phyloP scores from a whole-genome alignment of 169 alveolate species.

The Perkinsus marinus region DNA sequence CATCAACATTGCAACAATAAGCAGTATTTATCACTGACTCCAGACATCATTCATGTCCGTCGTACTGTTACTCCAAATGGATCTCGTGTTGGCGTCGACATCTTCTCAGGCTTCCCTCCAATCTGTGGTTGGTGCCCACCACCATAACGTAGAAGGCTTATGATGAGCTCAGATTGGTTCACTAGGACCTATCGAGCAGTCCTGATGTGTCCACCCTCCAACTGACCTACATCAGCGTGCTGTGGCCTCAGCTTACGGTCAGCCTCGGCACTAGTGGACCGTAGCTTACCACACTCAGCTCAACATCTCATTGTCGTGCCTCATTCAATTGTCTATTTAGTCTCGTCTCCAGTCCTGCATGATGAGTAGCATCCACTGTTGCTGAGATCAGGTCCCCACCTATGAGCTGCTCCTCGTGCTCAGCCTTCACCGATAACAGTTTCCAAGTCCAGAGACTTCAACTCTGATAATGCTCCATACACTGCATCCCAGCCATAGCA shows the following conservation, averaged over 20 bases:
- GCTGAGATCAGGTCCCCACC: not conserved
- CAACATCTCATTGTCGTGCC: not conserved
- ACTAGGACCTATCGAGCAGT: not conserved
- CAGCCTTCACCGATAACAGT: not conserved
- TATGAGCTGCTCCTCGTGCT: not conserved
- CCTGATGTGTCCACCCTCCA: not conserved
- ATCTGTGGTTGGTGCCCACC: not conserved
- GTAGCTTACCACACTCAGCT: not conserved
- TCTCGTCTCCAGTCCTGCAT: not conserved
- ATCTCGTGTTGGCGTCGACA: not conserved
- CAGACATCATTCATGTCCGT: not conserved
- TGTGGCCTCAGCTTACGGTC: not conserved
- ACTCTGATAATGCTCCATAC: not conserved
- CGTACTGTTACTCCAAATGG: not conserved
- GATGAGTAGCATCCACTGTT: too few relatives aligned
- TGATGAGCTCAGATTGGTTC: not conserved
- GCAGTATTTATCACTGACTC: too few relatives aligned
- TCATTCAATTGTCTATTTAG: not conserved
- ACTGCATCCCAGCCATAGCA: not conserved
- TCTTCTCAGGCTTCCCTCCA: not conserved
- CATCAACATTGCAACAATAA: not conserved
- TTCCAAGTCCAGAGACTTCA: not conserved
- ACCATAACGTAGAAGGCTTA: not conserved
- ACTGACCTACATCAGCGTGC: not conserved
- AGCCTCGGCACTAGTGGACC: not conserved